Evolutionary conservation across 176 grass and related monocot genomes (phyloP).

Genomic region (Luzula sylvatica): DNA sequence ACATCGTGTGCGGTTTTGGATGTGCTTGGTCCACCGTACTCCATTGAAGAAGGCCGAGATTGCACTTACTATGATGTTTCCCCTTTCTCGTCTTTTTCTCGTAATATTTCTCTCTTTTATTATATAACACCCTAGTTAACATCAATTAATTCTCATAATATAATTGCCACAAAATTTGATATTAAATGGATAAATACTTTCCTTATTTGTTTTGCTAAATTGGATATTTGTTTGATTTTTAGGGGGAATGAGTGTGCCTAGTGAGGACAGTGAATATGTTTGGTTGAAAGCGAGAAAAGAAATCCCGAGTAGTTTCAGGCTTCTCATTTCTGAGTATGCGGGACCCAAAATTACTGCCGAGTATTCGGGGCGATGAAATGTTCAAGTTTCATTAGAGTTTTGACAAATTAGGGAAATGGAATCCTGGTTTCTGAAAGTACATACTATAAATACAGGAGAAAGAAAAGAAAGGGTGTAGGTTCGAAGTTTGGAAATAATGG

Average conservation of each 20-base stretch:
- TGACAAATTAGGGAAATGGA: not conserved
- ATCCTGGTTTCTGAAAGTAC: conserved; percentile 21
- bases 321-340: conserved; percentile 26
- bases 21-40: conserved; percentile 59
- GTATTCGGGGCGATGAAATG: conserved; percentile 24
- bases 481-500: conserved; percentile 11
- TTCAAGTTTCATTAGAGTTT: not conserved
- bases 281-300: conserved; percentile 47
- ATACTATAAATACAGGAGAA: conserved; percentile 19
- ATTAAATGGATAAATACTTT: not conserved
- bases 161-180: not conserved
- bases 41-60: conserved; percentile 27
- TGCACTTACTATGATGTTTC: conserved; percentile 41
- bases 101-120: conserved; percentile 23
- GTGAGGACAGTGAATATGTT: conserved; percentile 27
- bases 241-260: conserved; percentile 12
- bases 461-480: conserved; percentile 2
- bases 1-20: conserved; percentile 45
- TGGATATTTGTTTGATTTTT: conserved; percentile 2
- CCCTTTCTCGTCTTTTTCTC: conserved; percentile 13
- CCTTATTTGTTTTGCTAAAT: not conserved
- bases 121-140: not conserved
- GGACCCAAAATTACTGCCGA: conserved; percentile 16
- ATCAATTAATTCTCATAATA: too few species aligned
- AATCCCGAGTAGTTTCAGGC: conserved; percentile 26